These are phyloP conservation scores for Eucalyptus decipiens DNA, from an alignment of 345 rosid genomes.

Conservation along the genomic window DNA sequence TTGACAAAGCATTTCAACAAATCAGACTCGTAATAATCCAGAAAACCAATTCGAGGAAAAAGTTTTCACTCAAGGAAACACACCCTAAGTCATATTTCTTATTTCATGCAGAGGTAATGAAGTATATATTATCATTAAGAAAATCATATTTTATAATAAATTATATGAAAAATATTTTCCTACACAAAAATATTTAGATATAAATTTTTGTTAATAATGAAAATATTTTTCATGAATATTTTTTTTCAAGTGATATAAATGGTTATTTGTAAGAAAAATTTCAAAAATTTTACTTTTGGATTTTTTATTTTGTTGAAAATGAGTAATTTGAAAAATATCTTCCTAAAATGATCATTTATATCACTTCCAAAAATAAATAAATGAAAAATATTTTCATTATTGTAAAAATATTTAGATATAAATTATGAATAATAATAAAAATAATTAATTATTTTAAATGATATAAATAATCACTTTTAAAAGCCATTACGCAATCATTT, in stretches of 20 bases:
- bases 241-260: not conserved
- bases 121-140: not conserved
- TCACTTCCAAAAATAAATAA: fast-evolving
- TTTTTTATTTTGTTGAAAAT: not conserved
- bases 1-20: not conserved
- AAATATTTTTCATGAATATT: not conserved
- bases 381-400: fast-evolving
- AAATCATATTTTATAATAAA: not conserved
- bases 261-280: fast-evolving
- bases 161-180: not conserved
- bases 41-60: not conserved
- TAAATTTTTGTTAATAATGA: not conserved
- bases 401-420: fast-evolving
- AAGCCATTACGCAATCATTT: not conserved
- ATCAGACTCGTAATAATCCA: fast-evolving
- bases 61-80: not conserved
- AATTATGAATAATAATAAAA: fast-evolving
- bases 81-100: too few relatives aligned
- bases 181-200: not conserved
- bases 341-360: fast-evolving
- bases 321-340: not conserved
- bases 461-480: too few relatives aligned
- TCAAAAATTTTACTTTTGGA: not conserved
- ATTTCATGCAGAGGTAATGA: not conserved
- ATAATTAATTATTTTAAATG: fast-evolving